Conservation (phyloP, 2,329 filamentous ascomycete genomes). For the Penicillium oxalicum region DNA sequence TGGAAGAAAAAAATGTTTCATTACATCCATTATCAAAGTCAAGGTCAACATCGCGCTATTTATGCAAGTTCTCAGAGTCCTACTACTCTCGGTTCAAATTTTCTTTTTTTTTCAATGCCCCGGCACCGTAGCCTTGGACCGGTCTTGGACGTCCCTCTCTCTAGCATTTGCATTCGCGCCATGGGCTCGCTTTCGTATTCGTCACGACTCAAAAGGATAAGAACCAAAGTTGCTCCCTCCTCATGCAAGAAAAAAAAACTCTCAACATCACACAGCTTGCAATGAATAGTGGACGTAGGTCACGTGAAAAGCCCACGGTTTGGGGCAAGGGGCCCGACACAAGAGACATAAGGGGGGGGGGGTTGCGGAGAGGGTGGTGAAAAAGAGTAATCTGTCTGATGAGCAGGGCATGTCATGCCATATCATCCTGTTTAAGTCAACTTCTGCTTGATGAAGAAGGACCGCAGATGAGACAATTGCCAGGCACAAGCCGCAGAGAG, state of each 20-base stretch:
- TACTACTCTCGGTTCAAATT: conserved; percentile 1
- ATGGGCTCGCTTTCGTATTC: neutral
- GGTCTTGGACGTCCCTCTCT: neutral
- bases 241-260: conserved; percentile 1
- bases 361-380: too few relatives aligned
- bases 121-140: too few relatives aligned
- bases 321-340: conserved; percentile 1
- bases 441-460: conserved; percentile 99
- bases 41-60: conserved; percentile 19
- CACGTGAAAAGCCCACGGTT: too few relatives aligned
- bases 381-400: conserved; percentile 5
- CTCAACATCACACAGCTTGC: too few relatives aligned
- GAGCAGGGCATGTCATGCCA: conserved; percentile 1
- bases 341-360: neutral
- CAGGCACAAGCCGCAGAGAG: conserved; percentile 86
- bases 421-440: conserved; percentile 61
- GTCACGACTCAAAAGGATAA: too few relatives aligned
- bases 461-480: conserved; percentile 91
- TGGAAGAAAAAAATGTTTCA: conserved; percentile 16
- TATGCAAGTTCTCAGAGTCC: conserved; percentile 10
- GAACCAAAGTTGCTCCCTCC: neutral
- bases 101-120: conserved; percentile 3
- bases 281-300: too few relatives aligned
- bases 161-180: neutral
- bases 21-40: conserved; percentile 28